These are phyloP conservation scores for Penstemon eatonii DNA, from an alignment of 257 asterid species.

Conservation along the genomic window DNA sequence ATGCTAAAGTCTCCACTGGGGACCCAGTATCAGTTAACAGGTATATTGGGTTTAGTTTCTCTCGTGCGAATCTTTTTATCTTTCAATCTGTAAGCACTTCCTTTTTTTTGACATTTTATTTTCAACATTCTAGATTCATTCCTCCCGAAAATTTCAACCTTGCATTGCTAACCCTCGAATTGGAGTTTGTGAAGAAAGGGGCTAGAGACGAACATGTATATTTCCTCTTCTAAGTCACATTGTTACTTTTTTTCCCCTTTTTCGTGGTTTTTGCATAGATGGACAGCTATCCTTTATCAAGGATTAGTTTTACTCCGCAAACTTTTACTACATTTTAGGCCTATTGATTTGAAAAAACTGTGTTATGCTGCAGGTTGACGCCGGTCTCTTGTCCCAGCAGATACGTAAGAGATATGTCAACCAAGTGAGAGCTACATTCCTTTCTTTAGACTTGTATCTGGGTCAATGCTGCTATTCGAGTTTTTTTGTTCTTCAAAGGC, in stretches of 20 bases:
- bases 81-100: slow-evolving; percentile 3
- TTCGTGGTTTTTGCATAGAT: slow-evolving; percentile 1
- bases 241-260: background rate
- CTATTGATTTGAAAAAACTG: slow-evolving; percentile 26
- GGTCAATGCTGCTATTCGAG: slow-evolving; percentile 1
- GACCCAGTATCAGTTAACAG: slow-evolving; percentile 73
- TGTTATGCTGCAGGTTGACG: slow-evolving; percentile 71
- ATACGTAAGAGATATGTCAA: slow-evolving; percentile 65
- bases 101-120: slow-evolving; percentile 21
- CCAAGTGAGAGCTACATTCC: slow-evolving; percentile 53
- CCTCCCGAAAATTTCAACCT: slow-evolving; percentile 87
- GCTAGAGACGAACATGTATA: slow-evolving; percentile 82
- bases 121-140: slow-evolving; percentile 47
- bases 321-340: slow-evolving; percentile 6
- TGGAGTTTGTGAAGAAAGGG: slow-evolving; percentile 95
- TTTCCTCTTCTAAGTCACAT: slow-evolving; percentile 20
- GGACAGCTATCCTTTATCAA: slow-evolving; percentile 17
- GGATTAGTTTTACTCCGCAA: slow-evolving; percentile 11
- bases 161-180: slow-evolving; percentile 82
- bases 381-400: slow-evolving; percentile 69
- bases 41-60: slow-evolving; percentile 35
- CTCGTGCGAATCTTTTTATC: background rate
- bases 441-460: slow-evolving; percentile 16
- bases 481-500: slow-evolving; percentile 1
- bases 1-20: slow-evolving; percentile 82